Base-by-base conservation (phyloP, 1,284 basidiomycete genomes). In the Baeospora myosura region DNA sequence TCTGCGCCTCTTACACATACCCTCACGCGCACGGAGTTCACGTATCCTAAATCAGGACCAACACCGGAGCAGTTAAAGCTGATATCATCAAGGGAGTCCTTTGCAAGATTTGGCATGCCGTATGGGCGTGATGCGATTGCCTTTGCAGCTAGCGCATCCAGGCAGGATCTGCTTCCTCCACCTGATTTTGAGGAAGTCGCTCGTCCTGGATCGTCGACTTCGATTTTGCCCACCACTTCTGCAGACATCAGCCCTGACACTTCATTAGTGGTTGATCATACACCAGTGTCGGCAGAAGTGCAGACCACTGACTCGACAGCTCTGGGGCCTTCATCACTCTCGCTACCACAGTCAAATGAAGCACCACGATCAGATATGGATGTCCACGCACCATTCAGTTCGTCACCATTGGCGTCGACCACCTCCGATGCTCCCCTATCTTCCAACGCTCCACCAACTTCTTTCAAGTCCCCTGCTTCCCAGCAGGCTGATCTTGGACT, bases 61-160 rank as follows among this genome's bases (percentile, higher is more conserved):
- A 78, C 74, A 2, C 66, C 72, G 0, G 72, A 76, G 44, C 74
- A 78, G 46, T 50, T 78, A 37, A 70, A 63, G 45, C 58, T 75
- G 33, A 71, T 78, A 31, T 66, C 67, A 20, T 71, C 68, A 2
- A 53, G 65, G 30, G 72, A 75, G 42, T 61, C 62, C 2, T 61
- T 76, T 38, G 63, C 21, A n/a, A 58, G 68, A 34, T 78, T 76
- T 47, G 73, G 69, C 0, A 55, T 72, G 37, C 74, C 74, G 3
- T 76, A 72, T 52, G 74, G 74, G 0, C 58, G 62, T 16, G 73
- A 72, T 49, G 74, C 73, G 1, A 60, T 72, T 29, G 66, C 66
- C n/a, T 72, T 61, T 49, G 71, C 69, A 11, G 57, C 60, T 16
- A 63, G 61, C n/a, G 50, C 56, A 3, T 64, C 61, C 5, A 55